Percentiles rank a stretch among this genome's conserved stretches.
These are phyloP conservation scores for Chlamydomonas incerta DNA, from an alignment of 139 green algal genomes.

Conservation along the genomic window DNA sequence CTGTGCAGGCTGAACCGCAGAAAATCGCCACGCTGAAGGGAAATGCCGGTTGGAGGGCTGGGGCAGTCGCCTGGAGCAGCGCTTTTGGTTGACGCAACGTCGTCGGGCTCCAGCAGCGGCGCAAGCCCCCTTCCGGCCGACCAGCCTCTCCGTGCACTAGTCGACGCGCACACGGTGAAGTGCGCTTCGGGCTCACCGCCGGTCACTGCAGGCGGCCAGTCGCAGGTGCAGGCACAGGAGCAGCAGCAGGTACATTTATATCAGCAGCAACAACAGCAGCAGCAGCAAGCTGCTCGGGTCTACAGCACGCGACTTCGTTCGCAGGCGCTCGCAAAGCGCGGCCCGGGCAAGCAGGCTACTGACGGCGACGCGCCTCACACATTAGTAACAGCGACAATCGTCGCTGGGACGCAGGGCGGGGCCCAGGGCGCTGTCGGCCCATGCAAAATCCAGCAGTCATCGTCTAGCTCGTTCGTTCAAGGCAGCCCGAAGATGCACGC, in stretches of 20 bases:
- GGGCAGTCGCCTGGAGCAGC: too few species aligned
- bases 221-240: too few species aligned
- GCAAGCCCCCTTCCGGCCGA: neutral
- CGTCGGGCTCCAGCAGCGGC: constrained; percentile 5
- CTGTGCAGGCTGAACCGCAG: too few species aligned
- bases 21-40: too few species aligned
- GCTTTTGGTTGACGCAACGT: neutral
- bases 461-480: constrained; percentile 3
- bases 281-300: neutral
- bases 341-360: neutral
- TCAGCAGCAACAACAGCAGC: neutral
- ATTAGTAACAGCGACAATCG: neutral
- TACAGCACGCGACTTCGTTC: neutral
- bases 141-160: too few species aligned
- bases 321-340: too few species aligned
- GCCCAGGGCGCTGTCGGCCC: too few species aligned
- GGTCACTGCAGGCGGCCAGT: neutral
- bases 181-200: too few species aligned
- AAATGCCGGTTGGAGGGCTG: too few species aligned
- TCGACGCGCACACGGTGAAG: too few species aligned
- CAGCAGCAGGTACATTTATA: neutral
- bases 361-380: neutral
- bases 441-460: constrained; percentile 6
- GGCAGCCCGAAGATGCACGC: neutral
- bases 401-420: neutral